Evolutionary conservation across 495 filamentous ascomycete species (phyloP), one percentile per base, ranked within the genome.

Genomic region (Pyronema domesticum): DNA sequence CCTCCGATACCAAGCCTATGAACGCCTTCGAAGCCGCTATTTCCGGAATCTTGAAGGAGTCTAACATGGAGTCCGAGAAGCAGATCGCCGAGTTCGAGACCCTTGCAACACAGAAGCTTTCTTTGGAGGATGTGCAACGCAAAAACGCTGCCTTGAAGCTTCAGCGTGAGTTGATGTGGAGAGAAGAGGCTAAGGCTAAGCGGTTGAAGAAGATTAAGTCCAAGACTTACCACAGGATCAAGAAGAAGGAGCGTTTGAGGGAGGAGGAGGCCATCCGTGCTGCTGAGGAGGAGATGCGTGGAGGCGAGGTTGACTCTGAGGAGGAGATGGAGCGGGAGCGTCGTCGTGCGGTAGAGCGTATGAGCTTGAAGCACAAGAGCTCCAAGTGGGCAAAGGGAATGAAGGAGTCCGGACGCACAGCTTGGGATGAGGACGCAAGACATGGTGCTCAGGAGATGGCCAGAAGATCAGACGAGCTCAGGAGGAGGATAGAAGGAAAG

Each of bases 141-240:
- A 73, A 87, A 1, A 74, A 79, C 36, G 80, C 80, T 7, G 81
- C 94, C 62, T 74, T 93, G 33, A 80, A 89, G 8, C 81, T 77
- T 58, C 78, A 83, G 52, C 73, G 93, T 54, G 91, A 96, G 58
- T 69, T 95, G 5, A 71, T 94, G 46, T 95, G 93, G 55, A 76
- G 89, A n/a, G 93, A 98, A 66, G 83, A 94, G 67, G 76, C 81
- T 0, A 80, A 86, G 51, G 77, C 87, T 3, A 94, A 89, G 69
- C 81, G 91, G 3, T 83, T 98, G 67, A 94, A 95, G 68, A 96
- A 95, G 72, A 98, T 98, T 66, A 98, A 98, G 72, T 88, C 82
- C 61, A 96, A 94, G 63, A 77, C 87, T 0, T 98, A 89, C 63
- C 81, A 87, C 14, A 80, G 88, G 49, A 81, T 96, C 18, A 93